Evolutionary conservation across 306 rosid genomes (phyloP).

Genomic region (Cucurbita pepo): DNA sequence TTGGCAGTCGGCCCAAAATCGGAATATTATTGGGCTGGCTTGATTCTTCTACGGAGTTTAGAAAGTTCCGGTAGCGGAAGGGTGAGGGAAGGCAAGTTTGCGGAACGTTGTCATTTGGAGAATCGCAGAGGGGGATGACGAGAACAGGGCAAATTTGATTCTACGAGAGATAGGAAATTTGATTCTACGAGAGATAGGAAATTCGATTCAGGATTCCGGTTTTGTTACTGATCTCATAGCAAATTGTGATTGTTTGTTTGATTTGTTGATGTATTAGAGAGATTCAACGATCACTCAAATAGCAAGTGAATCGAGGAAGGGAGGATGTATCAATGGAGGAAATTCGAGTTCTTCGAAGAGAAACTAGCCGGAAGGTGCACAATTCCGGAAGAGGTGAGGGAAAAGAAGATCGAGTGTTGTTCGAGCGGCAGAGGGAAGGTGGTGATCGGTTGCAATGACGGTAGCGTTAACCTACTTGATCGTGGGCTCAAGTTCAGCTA

Average conservation of each 20-base stretch:
- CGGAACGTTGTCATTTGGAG: neutral
- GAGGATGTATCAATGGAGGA: constrained; percentile 90
- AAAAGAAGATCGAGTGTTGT: constrained; percentile 56
- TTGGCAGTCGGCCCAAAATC: neutral
- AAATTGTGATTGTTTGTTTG: neutral
- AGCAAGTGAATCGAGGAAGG: neutral
- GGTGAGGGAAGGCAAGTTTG: neutral
- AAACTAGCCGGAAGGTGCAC: constrained; percentile 54
- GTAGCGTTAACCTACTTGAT: constrained; percentile 65
- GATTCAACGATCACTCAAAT: neutral
- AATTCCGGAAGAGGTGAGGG: constrained; percentile 50
- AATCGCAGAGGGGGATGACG: neutral
- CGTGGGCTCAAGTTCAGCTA: constrained; percentile 78
- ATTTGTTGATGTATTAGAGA: neutral
- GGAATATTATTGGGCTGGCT: neutral
- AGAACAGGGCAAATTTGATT: neutral
- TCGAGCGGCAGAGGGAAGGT: constrained; percentile 93
- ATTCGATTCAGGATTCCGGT: neutral
- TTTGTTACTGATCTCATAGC: neutral
- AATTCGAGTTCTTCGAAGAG: constrained; percentile 93
- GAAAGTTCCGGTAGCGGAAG: neutral
- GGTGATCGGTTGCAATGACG: constrained; percentile 74
- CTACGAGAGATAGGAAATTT: neutral
- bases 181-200: neutral
- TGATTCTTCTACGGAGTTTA: neutral